Evolutionary conservation across 306 rosid species (phyloP).

Genomic region (Vigna nakashimae): DNA sequence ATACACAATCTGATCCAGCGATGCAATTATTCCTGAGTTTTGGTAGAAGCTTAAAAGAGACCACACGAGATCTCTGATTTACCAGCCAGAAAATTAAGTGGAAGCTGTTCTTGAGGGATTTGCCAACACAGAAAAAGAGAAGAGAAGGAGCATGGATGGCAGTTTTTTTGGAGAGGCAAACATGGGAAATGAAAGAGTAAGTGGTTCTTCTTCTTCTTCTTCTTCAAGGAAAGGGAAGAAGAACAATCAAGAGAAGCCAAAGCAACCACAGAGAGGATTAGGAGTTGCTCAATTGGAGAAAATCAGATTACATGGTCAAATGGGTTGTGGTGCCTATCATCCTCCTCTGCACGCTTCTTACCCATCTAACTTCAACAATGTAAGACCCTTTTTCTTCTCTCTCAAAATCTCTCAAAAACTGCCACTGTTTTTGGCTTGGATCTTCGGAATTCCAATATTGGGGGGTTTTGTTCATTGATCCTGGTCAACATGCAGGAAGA

Average conservation of each 20-base stretch:
- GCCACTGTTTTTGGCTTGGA: neutral
- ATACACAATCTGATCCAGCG: conserved; percentile 98
- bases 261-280: conserved; percentile 97
- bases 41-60: conserved; percentile 61
- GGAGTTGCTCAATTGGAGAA: conserved; percentile 99
- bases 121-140: conserved; percentile 41
- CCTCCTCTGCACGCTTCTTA: conserved; percentile 58
- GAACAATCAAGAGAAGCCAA: conserved; percentile 83
- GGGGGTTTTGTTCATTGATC: neutral
- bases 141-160: conserved; percentile 57
- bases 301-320: conserved; percentile 94
- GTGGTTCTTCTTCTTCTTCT: conserved; percentile 55
- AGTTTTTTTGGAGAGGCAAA: conserved; percentile 88
- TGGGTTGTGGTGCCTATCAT: conserved; percentile 50
- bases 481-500: conserved; percentile 65
- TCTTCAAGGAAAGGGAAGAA: conserved; percentile 83
- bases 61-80: conserved; percentile 69
- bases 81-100: conserved; percentile 44
- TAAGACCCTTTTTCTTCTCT: conserved; percentile 40
- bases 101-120: conserved; percentile 55
- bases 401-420: neutral
- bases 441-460: conserved; percentile 1
- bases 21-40: conserved; percentile 77
- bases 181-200: conserved; percentile 64
- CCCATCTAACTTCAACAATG: conserved; percentile 64